A percentile compares a stretch with the other conserved stretches of the same genome.
These are phyloP conservation scores for Oryza nivara DNA, from an alignment of 176 grass and related monocot genomes.

Conservation along the genomic window DNA sequence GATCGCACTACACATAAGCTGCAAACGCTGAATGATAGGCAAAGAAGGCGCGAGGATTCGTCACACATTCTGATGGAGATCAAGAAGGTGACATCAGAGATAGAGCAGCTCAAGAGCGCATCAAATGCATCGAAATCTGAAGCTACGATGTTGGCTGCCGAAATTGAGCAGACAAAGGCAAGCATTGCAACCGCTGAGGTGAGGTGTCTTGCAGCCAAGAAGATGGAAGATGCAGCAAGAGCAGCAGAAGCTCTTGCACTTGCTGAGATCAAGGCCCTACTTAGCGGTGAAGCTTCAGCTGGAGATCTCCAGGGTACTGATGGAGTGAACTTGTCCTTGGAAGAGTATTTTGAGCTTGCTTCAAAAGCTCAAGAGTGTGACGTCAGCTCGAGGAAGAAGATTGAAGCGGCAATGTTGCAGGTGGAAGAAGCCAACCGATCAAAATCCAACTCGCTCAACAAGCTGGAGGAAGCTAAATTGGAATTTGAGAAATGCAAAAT, in stretches of 20 bases:
- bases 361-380: constrained; percentile 60
- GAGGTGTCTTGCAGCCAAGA: constrained; percentile 68
- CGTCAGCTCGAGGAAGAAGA: constrained; percentile 57
- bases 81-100: constrained; percentile 65
- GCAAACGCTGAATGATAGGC: constrained; percentile 48
- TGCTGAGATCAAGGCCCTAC: constrained; percentile 71
- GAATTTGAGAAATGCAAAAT: constrained; percentile 65
- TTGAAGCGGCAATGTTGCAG: constrained; percentile 55
- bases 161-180: constrained; percentile 74
- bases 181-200: constrained; percentile 77
- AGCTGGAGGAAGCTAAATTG: constrained; percentile 61
- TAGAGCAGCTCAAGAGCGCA: constrained; percentile 59
- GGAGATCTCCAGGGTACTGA: constrained; percentile 28
- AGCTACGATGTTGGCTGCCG: constrained; percentile 51
- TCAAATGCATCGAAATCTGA: constrained; percentile 60
- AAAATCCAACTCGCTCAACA: constrained; percentile 50
- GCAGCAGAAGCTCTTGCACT: constrained; percentile 77
- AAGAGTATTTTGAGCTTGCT: constrained; percentile 67
- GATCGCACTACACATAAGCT: constrained; percentile 49
- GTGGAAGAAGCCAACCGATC: constrained; percentile 60
- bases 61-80: constrained; percentile 57
- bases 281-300: constrained; percentile 56
- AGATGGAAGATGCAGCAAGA: constrained; percentile 75
- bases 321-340: constrained; percentile 56
- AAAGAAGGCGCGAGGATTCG: constrained; percentile 36